Evolutionary conservation across 2,329 filamentous ascomycete species (phyloP), one percentile per base, ranked within the genome.

Genomic region (Stachybotrys chlorohalonatus): DNA sequence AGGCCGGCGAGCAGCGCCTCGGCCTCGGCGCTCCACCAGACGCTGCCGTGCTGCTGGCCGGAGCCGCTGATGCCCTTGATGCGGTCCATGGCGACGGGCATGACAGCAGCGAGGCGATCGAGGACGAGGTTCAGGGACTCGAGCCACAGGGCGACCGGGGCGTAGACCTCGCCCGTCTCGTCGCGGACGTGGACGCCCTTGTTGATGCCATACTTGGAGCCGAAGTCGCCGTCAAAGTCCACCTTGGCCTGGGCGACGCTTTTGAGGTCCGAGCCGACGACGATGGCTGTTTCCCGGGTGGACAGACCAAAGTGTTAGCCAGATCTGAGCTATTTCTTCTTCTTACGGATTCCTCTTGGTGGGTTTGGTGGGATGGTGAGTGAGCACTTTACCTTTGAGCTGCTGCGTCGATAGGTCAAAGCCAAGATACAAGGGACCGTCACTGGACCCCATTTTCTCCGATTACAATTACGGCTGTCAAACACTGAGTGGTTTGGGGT

Each of bases 371-470:
- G 36, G 32, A 42, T 9, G 13, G 8, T 42, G 36, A 3, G 36
- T 9, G 36, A 13, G 36, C 36, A 42, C 13, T 42, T 42, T 71
- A 84, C 90, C 92, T 81, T 99, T 97, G 55, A 97, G 81, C 70
- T 97, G 93, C 72, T 97, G 94, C 55, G 94, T 97, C 48, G 92
- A 96, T 57, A 97, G 85, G 74, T 99, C 94, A 70, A 97, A 92
- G 57, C 94, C 94, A 66, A 96, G 79, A 68, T 95, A 96, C 57
- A 95, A 76, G 16, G 88, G 85, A 36, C 75, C 78, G 58, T 62
- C 54, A 13, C 51, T 47, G 47, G 68, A 62, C 55, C 61, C 65
- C 71, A 73, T 72, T 9, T 52, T 47, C 45, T 24, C 7, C 11
- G 24, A 11, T 48, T 2, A 24, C 24, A 24, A 24, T 24, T 24